phyloP scores from a whole-genome alignment of 2,329 filamentous ascomycete species.

The Penicillium sp. region DNA sequence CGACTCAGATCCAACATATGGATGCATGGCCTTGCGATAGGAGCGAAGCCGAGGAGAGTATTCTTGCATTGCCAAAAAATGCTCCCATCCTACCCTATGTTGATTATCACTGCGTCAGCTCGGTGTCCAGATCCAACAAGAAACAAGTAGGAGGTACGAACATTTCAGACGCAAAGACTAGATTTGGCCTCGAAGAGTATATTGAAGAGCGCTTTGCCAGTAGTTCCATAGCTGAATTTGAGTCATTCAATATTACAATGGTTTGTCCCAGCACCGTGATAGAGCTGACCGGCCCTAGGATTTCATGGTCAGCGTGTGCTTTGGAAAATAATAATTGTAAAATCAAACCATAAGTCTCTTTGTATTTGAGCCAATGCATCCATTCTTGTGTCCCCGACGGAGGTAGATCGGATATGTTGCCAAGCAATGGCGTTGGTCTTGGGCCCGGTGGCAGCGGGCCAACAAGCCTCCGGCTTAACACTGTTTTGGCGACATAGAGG shows the following conservation, averaged over 20 bases:
- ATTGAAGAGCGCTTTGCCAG: slow-evolving; percentile 33
- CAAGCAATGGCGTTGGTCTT: slow-evolving; percentile 47
- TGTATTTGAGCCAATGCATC: slow-evolving; percentile 46
- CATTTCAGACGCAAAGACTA: slow-evolving; percentile 38
- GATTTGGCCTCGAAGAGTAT: slow-evolving; percentile 32
- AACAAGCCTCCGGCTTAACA: background rate
- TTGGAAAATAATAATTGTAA: background rate
- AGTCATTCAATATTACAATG: slow-evolving; percentile 38
- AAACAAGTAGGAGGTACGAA: slow-evolving; percentile 17
- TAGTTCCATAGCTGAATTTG: slow-evolving; percentile 31
- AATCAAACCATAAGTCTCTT: slow-evolving; percentile 38
- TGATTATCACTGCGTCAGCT: background rate
- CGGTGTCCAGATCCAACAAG: too few relatives aligned
- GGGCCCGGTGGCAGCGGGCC: slow-evolving; percentile 51
- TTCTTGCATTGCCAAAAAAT: slow-evolving; percentile 33
- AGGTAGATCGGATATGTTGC: slow-evolving; percentile 52
- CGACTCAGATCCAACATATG: slow-evolving; percentile 46
- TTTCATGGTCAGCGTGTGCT: background rate
- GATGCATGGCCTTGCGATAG: slow-evolving; percentile 47
- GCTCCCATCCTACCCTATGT: slow-evolving; percentile 40
- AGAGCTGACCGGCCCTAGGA: slow-evolving; percentile 37
- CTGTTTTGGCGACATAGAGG: slow-evolving; percentile 1
- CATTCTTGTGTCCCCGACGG: slow-evolving; percentile 37
- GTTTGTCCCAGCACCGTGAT: slow-evolving; percentile 38
- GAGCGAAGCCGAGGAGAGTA: slow-evolving; percentile 40